Conservation (phyloP, 495 filamentous ascomycete genomes). For the Talaromyces liani region DNA sequence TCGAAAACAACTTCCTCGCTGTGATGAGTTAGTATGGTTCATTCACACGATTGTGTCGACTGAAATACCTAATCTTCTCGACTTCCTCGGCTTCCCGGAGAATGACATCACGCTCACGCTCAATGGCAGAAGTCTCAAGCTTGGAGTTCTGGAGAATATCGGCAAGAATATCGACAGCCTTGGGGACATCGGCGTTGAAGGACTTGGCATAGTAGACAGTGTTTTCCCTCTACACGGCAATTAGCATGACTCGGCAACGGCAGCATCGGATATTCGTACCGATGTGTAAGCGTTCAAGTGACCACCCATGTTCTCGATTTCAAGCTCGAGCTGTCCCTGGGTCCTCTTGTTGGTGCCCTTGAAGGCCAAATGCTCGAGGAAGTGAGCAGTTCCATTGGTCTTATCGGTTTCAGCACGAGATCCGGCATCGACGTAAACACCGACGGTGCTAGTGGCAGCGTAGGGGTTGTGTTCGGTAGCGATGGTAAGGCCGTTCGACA, state of each 20-base stretch:
- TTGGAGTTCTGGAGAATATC: slow-evolving; percentile 99
- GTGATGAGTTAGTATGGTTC: slow-evolving; percentile 35
- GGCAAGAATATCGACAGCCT: slow-evolving; percentile 93
- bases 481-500: slow-evolving; percentile 55
- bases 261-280: slow-evolving; percentile 48
- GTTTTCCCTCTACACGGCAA: slow-evolving; percentile 74
- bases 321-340: slow-evolving; percentile 94
- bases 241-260: slow-evolving; percentile 17
- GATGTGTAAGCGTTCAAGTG: slow-evolving; percentile 99
- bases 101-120: slow-evolving; percentile 96
- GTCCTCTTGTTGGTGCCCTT: slow-evolving; percentile 95
- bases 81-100: slow-evolving; percentile 98
- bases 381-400: slow-evolving; percentile 98
- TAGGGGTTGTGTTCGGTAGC: slow-evolving; percentile 97
- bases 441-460: slow-evolving; percentile 96
- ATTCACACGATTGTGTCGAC: neutral
- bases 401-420: slow-evolving; percentile 95
- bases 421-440: slow-evolving; percentile 98
- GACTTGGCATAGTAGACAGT: slow-evolving; percentile 99
- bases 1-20: slow-evolving; percentile 99
- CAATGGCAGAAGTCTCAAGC: slow-evolving; percentile 85
- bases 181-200: slow-evolving; percentile 94
- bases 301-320: slow-evolving; percentile 99
- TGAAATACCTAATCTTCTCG: slow-evolving; percentile 56
- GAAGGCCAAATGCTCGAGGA: slow-evolving; percentile 98